Base-by-base conservation (phyloP, 345 rosid species). In the Durio zibethinus region DNA sequence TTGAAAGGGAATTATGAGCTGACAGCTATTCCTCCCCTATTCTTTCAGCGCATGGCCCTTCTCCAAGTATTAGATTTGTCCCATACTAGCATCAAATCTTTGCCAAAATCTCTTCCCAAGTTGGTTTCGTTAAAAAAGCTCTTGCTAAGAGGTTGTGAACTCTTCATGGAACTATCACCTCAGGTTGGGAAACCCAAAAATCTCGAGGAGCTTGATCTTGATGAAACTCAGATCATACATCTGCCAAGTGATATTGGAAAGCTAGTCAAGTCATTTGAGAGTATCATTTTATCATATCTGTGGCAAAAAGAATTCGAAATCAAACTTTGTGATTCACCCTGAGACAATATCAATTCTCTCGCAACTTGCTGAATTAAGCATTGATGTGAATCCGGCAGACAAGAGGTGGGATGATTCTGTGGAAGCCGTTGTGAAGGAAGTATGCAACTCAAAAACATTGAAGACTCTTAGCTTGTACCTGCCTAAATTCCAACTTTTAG, bases 141-240 rank as follows among this genome's bases (percentile, higher is more conserved):
- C 36, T 76, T 72, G 65, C 4, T 68, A 21, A 76, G 45, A 0
- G 6, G 63, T 23, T 84, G 86, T 65, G 47, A 63, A 7, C 73
- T 78, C 16, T 40, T 84, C 21, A 75, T 70, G 76, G 57, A 11
- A 4, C 61, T 84, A n/a, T 63, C 82, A 0, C 82, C 80, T 0
- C 40, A 77, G 36, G 36, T 81, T 61, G 84, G 84, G 4, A 61
- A 82, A n/a, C 81, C 76, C 36, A 42, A 23, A 33, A 56, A 27
- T 43, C 84, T 78, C 0, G 73, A 78, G 79, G 61, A 70, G 23
- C 78, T 80, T 61, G 82, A 83, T 80, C 82, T 83, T 54, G 38
- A 78, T 50, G 78, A 76, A 0, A 78, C 59, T 8, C 66, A 70
- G 52, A 78, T 72, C 42, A 6, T 71, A 12, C n/a, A 47, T 47